phyloP scores from a whole-genome alignment of 768 basidiomycete genomes.

The Boletellus ananiceps region DNA sequence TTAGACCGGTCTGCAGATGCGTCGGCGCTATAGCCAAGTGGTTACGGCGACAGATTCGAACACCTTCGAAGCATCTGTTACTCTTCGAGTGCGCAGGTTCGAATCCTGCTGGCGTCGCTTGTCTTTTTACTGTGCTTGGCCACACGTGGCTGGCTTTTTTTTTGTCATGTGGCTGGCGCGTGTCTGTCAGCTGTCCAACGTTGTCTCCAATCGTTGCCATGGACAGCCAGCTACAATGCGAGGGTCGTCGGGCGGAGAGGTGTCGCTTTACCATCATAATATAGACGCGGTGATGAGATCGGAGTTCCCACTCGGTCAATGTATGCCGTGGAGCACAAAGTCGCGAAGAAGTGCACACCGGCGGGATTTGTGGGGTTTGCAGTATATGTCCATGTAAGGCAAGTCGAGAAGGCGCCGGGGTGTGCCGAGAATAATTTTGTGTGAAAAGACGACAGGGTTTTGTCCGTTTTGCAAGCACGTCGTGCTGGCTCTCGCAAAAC shows the following conservation, averaged over 20 bases:
- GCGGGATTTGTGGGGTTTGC: slow-evolving; percentile 13
- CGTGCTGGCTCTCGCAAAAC: slow-evolving; percentile 3
- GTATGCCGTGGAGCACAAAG: neutral
- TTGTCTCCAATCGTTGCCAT: neutral
- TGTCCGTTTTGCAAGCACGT: slow-evolving; percentile 12
- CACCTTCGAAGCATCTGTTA: slow-evolving; percentile 43
- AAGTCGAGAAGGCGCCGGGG: slow-evolving; percentile 12
- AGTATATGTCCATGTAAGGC: slow-evolving; percentile 13
- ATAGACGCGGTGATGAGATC: neutral
- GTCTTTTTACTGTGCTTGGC: slow-evolving; percentile 8
- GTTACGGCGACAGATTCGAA: slow-evolving; percentile 77
- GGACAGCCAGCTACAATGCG: neutral
- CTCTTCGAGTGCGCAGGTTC: slow-evolving; percentile 67
- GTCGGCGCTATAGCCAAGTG: slow-evolving; percentile 63
- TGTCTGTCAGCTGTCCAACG: neutral
- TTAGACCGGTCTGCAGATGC: too few relatives aligned
- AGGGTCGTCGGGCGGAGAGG: too few relatives aligned
- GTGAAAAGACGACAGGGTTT: slow-evolving; percentile 8
- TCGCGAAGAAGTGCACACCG: neutral
- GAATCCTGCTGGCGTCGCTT: slow-evolving; percentile 59
- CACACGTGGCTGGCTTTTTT: neutral
- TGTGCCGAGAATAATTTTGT: slow-evolving; percentile 20
- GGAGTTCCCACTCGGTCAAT: slow-evolving; percentile 1
- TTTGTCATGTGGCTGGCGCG: neutral
- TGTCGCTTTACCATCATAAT: too few relatives aligned